Evolutionary conservation across 169 alveolate species (phyloP), one percentile per base, ranked within the genome.

Genomic region (Plasmodium fragile): DNA sequence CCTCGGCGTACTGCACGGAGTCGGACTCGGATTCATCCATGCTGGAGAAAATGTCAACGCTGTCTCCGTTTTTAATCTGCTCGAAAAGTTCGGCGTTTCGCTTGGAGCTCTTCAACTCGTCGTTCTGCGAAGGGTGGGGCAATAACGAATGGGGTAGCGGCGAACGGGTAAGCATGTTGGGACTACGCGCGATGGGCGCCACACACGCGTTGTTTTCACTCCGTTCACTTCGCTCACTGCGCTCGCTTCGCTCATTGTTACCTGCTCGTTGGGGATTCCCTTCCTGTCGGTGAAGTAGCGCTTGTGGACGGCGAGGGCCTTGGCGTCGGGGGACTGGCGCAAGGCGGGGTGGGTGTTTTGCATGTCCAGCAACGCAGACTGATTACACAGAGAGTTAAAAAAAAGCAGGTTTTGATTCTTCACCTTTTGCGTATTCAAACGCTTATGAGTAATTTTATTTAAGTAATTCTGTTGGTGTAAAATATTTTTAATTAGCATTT

Each of bases 391-490:
- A 1, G 94, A 65, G 18, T 89, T 89, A 28, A 89, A 89, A 0
- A 78, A 34, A 10, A 89, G 34, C 4, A 89, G 43, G 49, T 89
- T 55, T 18, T 89, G 91, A 41, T 89, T 89, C 65, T 89, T 89
- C 22, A 89, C 18, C 39, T 89, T 89, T 71, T 89, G 83, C 11
- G 79, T 4, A 65, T 89, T 80, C n/a, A 89, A 43, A 10, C 94
- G 89, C 28, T 89, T 89, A 13, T 79, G 80, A 4, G 82, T 65
- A 78, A 89, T 89, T 5, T 39, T 80, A 36, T 89, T 89, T 39
- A 89, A 43, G 65, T 89, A 65, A 89, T 89, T 89, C 71, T 89
- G 94, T 89, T 89, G 89, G 32, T 89, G 91, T 0, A 89, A 5
- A 22, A 89, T 69, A 78, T 89, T 89, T 36, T 78, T 89, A 4